A percentile compares a stretch with the other conserved stretches of the same genome.
phyloP scores from a whole-genome alignment of 1,284 basidiomycete species.

The Neonothopanus nambi region DNA sequence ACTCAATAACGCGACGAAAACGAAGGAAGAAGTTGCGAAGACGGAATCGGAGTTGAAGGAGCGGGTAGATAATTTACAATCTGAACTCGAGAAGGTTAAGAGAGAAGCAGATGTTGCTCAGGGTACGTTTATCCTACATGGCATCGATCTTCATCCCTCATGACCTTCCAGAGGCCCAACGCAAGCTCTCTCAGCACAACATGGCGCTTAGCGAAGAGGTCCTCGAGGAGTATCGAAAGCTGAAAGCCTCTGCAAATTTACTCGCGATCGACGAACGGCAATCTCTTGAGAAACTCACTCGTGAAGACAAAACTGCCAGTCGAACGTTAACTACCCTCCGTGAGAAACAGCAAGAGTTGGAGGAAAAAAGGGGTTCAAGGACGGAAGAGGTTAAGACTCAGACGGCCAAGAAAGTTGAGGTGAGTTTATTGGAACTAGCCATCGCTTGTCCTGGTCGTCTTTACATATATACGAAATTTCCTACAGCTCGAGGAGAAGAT shows the following conservation, averaged over 20 bases:
- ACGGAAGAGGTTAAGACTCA: conserved; percentile 59
- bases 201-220: conserved; percentile 82
- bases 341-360: conserved; percentile 68
- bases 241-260: conserved; percentile 81
- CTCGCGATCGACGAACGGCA: conserved; percentile 89
- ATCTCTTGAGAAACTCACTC: conserved; percentile 76
- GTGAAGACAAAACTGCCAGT: conserved; percentile 78
- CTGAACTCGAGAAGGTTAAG: conserved; percentile 69
- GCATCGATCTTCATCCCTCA: conserved; percentile 8
- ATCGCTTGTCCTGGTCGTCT: no score
- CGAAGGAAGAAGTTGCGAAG: conserved; percentile 64
- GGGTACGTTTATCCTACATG: conserved; percentile 42
- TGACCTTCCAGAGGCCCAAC: conserved; percentile 64
- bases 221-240: conserved; percentile 83
- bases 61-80: conserved; percentile 58
- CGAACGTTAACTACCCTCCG: conserved; percentile 69
- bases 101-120: conserved; percentile 76
- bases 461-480: no score
- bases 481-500: conserved; percentile 68
- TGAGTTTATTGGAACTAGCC: no score
- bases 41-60: conserved; percentile 69
- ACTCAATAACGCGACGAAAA: conserved; percentile 65
- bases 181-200: conserved; percentile 73
- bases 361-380: conserved; percentile 62
- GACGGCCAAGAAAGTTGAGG: conserved; percentile 60